A percentile compares a stretch with the other conserved stretches of the same genome.
Evolutionary conservation across 228 moss, liverwort and hornwort species (phyloP).

Genomic region (Sphagnum fallax): DNA sequence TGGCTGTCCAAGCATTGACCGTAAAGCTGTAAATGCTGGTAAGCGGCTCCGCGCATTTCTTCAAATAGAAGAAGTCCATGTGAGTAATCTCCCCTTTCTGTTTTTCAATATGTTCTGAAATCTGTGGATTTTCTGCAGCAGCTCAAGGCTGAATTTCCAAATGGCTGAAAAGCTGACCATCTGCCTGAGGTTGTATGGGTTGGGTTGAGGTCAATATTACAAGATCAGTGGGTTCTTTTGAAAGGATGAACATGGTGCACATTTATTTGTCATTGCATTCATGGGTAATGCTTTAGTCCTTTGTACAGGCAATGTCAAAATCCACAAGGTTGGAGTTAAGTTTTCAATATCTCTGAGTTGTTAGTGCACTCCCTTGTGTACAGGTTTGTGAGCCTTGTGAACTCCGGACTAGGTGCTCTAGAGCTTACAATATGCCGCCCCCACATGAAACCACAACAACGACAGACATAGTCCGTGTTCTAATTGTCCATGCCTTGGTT

Average conservation of each 20-base stretch:
- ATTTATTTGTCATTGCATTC: not conserved
- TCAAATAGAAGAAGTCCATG: conserved; percentile 63
- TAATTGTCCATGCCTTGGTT: conserved; percentile 62
- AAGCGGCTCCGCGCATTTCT: conserved; percentile 84
- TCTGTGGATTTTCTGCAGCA: too few relatives aligned
- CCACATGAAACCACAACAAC: conserved; percentile 48
- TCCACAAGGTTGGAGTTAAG: too few relatives aligned
- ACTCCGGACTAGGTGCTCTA: conserved; percentile 62
- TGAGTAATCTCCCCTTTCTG: conserved; percentile 26
- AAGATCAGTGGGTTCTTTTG: not conserved
- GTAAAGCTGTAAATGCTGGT: conserved; percentile 94
- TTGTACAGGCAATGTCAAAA: too few relatives aligned
- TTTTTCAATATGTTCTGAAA: not conserved
- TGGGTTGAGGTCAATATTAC: too few relatives aligned
- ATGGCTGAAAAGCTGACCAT: too few relatives aligned
- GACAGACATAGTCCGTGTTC: conserved; percentile 70
- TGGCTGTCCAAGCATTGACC: conserved; percentile 84
- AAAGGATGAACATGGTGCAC: not conserved
- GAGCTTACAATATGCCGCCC: conserved; percentile 75
- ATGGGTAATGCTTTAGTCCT: not conserved
- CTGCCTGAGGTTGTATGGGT: too few relatives aligned
- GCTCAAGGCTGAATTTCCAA: too few relatives aligned
- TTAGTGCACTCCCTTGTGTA: too few relatives aligned
- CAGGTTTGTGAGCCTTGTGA: conserved; percentile 85
- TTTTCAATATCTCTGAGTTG: too few relatives aligned